These are phyloP conservation scores for Hanseniaspora jakobsenii DNA, from an alignment of 805 yeast species.

Conservation along the genomic window DNA sequence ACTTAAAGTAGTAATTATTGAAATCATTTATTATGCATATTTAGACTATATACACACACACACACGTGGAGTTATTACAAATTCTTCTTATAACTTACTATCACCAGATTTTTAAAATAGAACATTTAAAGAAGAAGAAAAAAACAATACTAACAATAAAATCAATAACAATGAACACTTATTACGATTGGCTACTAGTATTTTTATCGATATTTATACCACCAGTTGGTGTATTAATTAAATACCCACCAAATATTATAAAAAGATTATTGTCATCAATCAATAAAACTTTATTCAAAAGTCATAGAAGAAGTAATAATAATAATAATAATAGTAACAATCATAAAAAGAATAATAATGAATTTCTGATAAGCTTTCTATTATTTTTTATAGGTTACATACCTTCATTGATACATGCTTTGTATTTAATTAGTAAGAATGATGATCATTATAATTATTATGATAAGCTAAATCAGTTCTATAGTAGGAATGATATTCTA, in stretches of 20 bases:
- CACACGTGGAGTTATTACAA: too few species aligned
- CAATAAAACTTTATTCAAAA: too few species aligned
- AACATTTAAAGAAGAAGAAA: too few species aligned
- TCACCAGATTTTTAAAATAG: too few species aligned
- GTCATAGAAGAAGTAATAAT: too few species aligned
- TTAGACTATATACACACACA: too few species aligned
- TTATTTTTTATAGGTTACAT: conserved; percentile 51
- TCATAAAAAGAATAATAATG: conserved; percentile 18
- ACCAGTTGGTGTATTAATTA: conserved; percentile 58
- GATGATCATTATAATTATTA: conserved; percentile 26
- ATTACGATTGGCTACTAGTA: conserved; percentile 44
- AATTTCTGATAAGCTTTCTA: conserved; percentile 42
- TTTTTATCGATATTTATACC: conserved; percentile 58
- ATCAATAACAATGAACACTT: conserved; percentile 7
- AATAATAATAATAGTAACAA: too few species aligned
- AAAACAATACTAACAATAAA: too few species aligned
- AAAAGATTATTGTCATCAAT: background rate
- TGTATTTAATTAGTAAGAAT: conserved; percentile 49
- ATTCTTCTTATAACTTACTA: too few species aligned
- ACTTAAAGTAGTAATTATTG: too few species aligned
- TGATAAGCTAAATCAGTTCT: conserved; percentile 17
- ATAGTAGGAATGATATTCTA: too few species aligned
- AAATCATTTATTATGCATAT: too few species aligned
- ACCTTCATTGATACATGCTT: conserved; percentile 60
- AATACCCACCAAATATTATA: conserved; percentile 22